Percentiles rank a stretch among this genome's conserved stretches.
phyloP scores from a whole-genome alignment of 2,329 filamentous ascomycete genomes.

The Triangularia setosa region DNA sequence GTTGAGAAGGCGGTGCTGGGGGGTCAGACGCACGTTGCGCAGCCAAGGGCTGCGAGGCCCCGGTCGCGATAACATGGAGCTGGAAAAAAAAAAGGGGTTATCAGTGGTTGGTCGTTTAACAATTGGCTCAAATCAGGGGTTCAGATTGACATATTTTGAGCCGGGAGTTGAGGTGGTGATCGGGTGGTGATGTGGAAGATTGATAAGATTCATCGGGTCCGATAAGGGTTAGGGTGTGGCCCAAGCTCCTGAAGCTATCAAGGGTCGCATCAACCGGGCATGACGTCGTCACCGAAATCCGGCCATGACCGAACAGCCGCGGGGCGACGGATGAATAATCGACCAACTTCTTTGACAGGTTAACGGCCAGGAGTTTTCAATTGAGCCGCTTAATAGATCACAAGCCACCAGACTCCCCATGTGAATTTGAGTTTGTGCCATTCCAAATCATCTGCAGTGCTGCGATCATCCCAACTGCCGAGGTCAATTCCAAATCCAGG shows the following conservation, averaged over 20 bases:
- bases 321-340: background rate
- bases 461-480: background rate
- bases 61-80: slow-evolving; percentile 18
- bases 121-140: background rate
- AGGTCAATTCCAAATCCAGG: background rate
- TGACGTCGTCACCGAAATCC: background rate
- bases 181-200: background rate
- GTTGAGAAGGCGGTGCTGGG: slow-evolving; percentile 25
- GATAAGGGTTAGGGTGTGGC: slow-evolving; percentile 8
- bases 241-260: background rate
- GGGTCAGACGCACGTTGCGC: slow-evolving; percentile 15
- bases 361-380: background rate
- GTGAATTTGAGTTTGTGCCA: background rate
- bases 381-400: background rate
- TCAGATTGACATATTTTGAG: background rate
- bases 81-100: background rate
- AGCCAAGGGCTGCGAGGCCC: slow-evolving; percentile 20
- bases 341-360: background rate
- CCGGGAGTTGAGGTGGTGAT: background rate
- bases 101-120: background rate
- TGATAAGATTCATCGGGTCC: background rate
- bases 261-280: background rate
- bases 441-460: background rate
- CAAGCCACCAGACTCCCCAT: background rate
- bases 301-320: background rate